These are phyloP conservation scores for Fusarium sp. DNA, from an alignment of 2,329 filamentous ascomycete species.

Conservation along the genomic window DNA sequence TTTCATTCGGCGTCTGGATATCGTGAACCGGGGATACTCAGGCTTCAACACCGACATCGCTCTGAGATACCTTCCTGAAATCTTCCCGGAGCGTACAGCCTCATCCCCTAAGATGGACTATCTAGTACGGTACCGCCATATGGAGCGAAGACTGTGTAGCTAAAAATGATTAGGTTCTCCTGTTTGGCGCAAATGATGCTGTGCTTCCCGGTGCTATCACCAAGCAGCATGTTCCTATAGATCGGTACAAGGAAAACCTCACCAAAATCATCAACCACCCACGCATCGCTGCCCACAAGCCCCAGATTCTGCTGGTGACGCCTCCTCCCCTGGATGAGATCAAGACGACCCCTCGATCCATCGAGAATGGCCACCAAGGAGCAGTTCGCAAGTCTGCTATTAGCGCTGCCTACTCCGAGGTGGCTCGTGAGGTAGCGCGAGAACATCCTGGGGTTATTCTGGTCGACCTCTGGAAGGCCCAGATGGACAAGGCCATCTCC, in stretches of 20 bases:
- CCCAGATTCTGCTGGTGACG: constrained; percentile 78
- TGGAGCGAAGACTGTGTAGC: not conserved
- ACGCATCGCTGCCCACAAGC: constrained; percentile 71
- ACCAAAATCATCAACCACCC: constrained; percentile 76
- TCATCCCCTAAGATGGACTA: constrained; percentile 68
- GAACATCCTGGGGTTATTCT: constrained; percentile 72
- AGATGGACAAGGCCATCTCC: constrained; percentile 75
- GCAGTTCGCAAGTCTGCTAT: constrained; percentile 56
- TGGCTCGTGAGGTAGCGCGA: constrained; percentile 72
- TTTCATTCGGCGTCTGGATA: constrained; percentile 80
- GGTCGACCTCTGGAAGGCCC: constrained; percentile 80
- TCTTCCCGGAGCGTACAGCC: constrained; percentile 71
- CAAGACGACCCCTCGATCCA: constrained; percentile 60
- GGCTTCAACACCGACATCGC: constrained; percentile 86
- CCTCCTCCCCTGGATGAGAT: constrained; percentile 86
- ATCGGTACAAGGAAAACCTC: constrained; percentile 77
- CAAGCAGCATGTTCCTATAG: constrained; percentile 80
- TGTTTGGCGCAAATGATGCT: constrained; percentile 93
- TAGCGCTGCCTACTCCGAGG: constrained; percentile 65
- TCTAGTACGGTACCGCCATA: constrained; percentile 58
- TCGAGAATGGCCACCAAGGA: constrained; percentile 54
- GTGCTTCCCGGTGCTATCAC: constrained; percentile 69
- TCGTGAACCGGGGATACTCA: constrained; percentile 86
- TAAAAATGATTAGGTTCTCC: constrained; percentile 66
- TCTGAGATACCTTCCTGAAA: constrained; percentile 70